These are phyloP conservation scores for Neoboletus brunneissimus DNA, from an alignment of 768 basidiomycete genomes.

Conservation along the genomic window DNA sequence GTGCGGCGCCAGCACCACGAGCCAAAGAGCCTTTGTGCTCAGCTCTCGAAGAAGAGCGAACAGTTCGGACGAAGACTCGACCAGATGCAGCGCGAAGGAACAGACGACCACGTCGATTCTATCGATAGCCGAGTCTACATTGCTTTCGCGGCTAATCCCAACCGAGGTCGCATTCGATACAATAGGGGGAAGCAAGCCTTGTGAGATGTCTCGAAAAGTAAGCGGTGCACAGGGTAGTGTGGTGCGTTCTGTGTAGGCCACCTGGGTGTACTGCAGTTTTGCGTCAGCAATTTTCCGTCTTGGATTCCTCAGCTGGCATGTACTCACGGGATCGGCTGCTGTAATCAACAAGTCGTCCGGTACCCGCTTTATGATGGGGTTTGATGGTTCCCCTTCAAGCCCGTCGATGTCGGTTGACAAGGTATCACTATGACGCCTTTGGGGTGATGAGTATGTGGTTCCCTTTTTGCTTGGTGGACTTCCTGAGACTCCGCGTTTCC, in stretches of 20 bases:
- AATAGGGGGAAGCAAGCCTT: constrained; percentile 46
- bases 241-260: constrained; percentile 56
- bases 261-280: constrained; percentile 51
- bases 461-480: constrained; percentile 16
- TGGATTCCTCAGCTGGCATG: neutral
- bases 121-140: neutral
- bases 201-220: constrained; percentile 61
- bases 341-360: constrained; percentile 19
- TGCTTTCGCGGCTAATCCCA: neutral
- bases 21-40: constrained; percentile 58
- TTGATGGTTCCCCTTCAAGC: neutral
- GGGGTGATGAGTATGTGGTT: neutral
- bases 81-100: constrained; percentile 72
- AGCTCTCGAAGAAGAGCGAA: constrained; percentile 65
- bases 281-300: constrained; percentile 11
- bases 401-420: neutral
- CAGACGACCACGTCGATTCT: constrained; percentile 63
- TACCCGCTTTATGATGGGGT: neutral
- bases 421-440: neutral
- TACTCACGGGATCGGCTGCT: constrained; percentile 29
- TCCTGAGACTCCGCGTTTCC: constrained; percentile 36
- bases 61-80: constrained; percentile 57
- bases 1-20: constrained; percentile 69
- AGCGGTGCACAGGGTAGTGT: constrained; percentile 52
- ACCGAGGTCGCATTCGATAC: constrained; percentile 13